These are phyloP conservation scores for Massarina eburnea DNA, from an alignment of 2,329 filamentous ascomycete species.

Conservation along the genomic window DNA sequence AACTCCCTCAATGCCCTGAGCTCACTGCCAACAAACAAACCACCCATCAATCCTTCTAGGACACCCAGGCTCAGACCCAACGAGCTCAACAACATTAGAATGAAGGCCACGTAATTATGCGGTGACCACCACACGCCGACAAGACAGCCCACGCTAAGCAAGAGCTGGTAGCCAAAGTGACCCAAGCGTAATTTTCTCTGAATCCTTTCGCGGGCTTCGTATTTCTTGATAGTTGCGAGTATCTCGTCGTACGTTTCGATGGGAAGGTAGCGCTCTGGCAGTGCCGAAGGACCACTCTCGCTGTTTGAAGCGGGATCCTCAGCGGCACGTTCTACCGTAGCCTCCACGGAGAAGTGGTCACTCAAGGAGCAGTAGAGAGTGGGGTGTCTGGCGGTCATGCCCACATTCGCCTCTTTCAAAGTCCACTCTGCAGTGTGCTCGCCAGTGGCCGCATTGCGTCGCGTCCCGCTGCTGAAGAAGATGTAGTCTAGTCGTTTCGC, in stretches of 20 bases:
- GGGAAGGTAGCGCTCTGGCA: slow-evolving; percentile 42
- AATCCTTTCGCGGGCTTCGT: slow-evolving; percentile 68
- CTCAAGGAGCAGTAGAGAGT: slow-evolving; percentile 82
- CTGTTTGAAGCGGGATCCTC: slow-evolving; percentile 10
- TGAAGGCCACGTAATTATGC: slow-evolving; percentile 73
- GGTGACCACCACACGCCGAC: slow-evolving; percentile 86
- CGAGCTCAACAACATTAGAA: slow-evolving; percentile 78
- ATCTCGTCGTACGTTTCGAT: slow-evolving; percentile 69
- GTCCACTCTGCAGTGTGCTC: slow-evolving; percentile 58
- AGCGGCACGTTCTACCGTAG: slow-evolving; percentile 59
- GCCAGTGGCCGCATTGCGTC: slow-evolving; percentile 28
- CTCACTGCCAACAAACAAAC: slow-evolving; percentile 85
- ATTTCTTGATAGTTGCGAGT: slow-evolving; percentile 67
- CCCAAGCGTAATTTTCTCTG: slow-evolving; percentile 72
- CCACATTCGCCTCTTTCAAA: slow-evolving; percentile 70
- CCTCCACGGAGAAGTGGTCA: slow-evolving; percentile 91
- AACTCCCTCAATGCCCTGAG: slow-evolving; percentile 84
- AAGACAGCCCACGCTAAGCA: slow-evolving; percentile 72
- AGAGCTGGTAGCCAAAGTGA: slow-evolving; percentile 71
- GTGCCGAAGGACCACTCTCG: slow-evolving; percentile 13
- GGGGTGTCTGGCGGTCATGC: slow-evolving; percentile 80
- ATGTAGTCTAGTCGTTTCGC: slow-evolving; percentile 96
- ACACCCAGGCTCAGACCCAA: slow-evolving; percentile 74
- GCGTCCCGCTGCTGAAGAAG: slow-evolving; percentile 61
- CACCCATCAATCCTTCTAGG: slow-evolving; percentile 80